phyloP scores from a whole-genome alignment of 495 filamentous ascomycete species.

The Lasiosphaeris hirsuta region DNA sequence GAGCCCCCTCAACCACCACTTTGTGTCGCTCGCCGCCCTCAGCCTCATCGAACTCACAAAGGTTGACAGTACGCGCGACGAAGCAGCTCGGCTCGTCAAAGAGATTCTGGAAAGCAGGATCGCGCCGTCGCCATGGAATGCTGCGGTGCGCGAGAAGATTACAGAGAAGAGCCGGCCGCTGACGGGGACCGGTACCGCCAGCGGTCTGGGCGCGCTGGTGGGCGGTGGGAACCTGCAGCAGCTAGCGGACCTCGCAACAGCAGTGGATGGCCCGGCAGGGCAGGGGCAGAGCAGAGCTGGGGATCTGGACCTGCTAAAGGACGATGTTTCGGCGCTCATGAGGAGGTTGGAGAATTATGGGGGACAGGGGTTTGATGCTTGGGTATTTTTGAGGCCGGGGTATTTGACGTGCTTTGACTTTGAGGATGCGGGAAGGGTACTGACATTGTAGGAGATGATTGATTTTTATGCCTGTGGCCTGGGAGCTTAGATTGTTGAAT shows the following conservation, averaged over 20 bases:
- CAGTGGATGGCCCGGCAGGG: constrained; percentile 20
- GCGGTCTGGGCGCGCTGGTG: not conserved
- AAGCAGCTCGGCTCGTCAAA: constrained; percentile 30
- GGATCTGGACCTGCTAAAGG: not conserved
- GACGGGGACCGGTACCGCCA: constrained; percentile 6
- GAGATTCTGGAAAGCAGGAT: constrained; percentile 35
- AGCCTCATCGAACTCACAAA: constrained; percentile 63
- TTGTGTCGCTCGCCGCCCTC: constrained; percentile 61
- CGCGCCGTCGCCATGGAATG: constrained; percentile 43
- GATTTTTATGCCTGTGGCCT: not conserved
- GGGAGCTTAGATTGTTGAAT: not conserved
- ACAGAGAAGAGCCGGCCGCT: constrained; percentile 33
- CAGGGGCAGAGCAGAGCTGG: not conserved
- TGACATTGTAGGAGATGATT: not conserved
- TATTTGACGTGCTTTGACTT: constrained; percentile 20
- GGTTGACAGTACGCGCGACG: constrained; percentile 28
- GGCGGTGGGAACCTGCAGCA: constrained; percentile 47
- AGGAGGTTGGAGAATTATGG: too few relatives aligned
- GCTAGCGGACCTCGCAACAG: constrained; percentile 60
- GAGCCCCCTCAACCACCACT: constrained; percentile 71
- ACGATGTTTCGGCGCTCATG: too few relatives aligned
- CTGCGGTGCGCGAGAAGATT: constrained; percentile 47
- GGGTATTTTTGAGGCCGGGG: constrained; percentile 11
- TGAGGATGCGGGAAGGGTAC: not conserved
- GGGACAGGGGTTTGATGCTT: constrained; percentile 3